Percentiles rank a stretch among this genome's conserved stretches.
Conservation (phyloP, 2,329 filamentous ascomycete genomes). For the Pestalotiopsis sp. region DNA sequence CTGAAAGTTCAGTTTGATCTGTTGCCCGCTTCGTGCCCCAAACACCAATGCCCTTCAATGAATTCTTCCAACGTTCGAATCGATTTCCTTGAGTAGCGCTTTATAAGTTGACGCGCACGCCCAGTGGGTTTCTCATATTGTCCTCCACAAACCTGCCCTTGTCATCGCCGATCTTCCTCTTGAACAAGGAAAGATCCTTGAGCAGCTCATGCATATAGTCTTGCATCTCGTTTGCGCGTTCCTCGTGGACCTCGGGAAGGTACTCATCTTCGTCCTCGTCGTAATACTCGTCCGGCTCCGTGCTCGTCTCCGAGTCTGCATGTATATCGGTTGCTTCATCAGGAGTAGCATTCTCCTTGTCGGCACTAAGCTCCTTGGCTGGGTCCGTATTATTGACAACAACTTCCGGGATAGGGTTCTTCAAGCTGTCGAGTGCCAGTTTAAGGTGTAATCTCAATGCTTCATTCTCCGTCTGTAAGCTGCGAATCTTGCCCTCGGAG, state of each 20-base stretch:
- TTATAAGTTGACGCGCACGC: conserved; percentile 43
- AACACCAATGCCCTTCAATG: conserved; percentile 9
- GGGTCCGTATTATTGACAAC: conserved; percentile 32
- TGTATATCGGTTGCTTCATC: conserved; percentile 24
- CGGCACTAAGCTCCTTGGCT: conserved; percentile 30
- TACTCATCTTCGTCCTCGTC: conserved; percentile 55
- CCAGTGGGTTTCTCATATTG: conserved; percentile 55
- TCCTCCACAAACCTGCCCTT: conserved; percentile 72
- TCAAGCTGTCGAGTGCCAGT: conserved; percentile 81
- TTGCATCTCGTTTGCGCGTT: conserved; percentile 69
- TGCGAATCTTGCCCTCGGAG: conserved; percentile 90
- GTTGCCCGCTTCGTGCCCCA: neutral
- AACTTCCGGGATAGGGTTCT: conserved; percentile 82
- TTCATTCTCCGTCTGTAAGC: conserved; percentile 87
- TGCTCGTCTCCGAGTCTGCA: conserved; percentile 36
- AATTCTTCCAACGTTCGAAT: too few relatives aligned
- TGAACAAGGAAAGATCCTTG: conserved; percentile 78
- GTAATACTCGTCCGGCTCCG: conserved; percentile 59
- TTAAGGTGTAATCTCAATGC: conserved; percentile 85
- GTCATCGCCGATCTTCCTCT: conserved; percentile 85
- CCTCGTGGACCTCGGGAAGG: conserved; percentile 46
- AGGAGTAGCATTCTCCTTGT: conserved; percentile 31
- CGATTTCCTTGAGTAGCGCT: neutral
- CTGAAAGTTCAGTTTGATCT: neutral
- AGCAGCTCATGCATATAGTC: conserved; percentile 84